Evolutionary conservation across 1,284 basidiomycete species (phyloP), one percentile per base, ranked within the genome.

Genomic region (Apiotrichum veenhuisii): DNA sequence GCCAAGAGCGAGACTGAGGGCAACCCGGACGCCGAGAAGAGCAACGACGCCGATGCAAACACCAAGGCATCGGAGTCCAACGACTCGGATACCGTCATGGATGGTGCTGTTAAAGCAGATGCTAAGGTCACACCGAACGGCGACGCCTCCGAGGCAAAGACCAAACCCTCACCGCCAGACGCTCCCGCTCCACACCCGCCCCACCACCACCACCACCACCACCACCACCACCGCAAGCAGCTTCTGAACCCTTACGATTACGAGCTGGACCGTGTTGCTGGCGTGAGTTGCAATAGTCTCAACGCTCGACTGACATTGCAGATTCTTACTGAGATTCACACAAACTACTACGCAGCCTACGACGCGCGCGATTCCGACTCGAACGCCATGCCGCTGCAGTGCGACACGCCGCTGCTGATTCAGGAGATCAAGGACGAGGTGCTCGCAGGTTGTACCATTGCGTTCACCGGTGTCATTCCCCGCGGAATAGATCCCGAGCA

Each of bases 401-500:
- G 60, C 41, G 60, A 62, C 34, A 34, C 57, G 18, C 57, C 60
- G 12, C 49, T 62, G 4, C 40, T 62, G n/a, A 93, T 98, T 56
- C 87, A 89, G 18, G 80, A 81, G 51, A 82, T 94, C 72, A 89
- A 96, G 60, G 72, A 80, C 23, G 81, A 85, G 57, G 88, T 91
- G 0, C 81, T 98, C 20, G 79, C 82, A 26, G 90, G 87, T 25
- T 83, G 87, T 44, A 84, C 87, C 66, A 83, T 98, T 26, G 81
- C 94, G 30, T 98, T 98, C 74, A 96, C 94, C 0, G 89, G 91
- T 52, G 85, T 98, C 44, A 93, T 98, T 55, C 93, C 95, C 2
- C 83, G 94, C 25, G 87, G 91, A 62, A 85, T 84, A 10, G 79
- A 80, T 58, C 87, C 90, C 27, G 87, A 92, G 70, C 80, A 64